These are phyloP conservation scores for Leccinum pallidistipes DNA, from an alignment of 1,284 basidiomycete species.

Conservation along the genomic window DNA sequence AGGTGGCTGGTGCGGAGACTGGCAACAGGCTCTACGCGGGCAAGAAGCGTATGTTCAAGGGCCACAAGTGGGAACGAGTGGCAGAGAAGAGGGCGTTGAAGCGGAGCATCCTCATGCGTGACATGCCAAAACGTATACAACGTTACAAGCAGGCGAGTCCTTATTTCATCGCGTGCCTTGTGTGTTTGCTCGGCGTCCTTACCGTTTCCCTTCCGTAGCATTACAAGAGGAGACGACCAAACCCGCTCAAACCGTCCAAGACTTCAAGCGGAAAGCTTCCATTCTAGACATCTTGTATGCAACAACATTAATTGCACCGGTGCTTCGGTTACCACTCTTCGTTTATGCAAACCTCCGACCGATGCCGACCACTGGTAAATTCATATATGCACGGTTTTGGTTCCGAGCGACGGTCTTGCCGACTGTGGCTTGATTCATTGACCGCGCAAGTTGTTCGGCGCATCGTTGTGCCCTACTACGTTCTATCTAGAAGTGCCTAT, in stretches of 20 bases:
- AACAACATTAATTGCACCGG: constrained; percentile 1
- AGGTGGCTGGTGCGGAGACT: constrained; percentile 49
- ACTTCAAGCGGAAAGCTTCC: constrained; percentile 48
- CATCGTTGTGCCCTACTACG: background rate
- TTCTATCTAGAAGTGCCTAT: background rate
- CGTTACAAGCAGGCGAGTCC: constrained; percentile 61
- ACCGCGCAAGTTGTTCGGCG: background rate
- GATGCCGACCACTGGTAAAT: background rate
- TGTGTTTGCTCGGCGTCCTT: background rate
- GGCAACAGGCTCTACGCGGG: constrained; percentile 68
- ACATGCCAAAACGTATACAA: constrained; percentile 63
- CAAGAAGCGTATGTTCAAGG: constrained; percentile 83
- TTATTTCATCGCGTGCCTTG: background rate
- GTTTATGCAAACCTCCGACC: background rate
- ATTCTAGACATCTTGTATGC: constrained; percentile 39
- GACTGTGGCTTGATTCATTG: background rate
- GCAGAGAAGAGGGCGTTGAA: constrained; percentile 45
- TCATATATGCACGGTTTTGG: background rate
- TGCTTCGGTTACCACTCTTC: background rate
- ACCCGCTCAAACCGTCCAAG: constrained; percentile 54
- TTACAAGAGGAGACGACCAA: constrained; percentile 51
- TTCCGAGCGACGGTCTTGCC: background rate
- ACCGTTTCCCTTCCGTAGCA: constrained; percentile 36
- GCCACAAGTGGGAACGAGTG: constrained; percentile 75
- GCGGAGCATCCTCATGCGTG: constrained; percentile 56